Evolutionary conservation across 495 filamentous ascomycete species (phyloP).

Genomic region (Aspergillus incahuasiensis): DNA sequence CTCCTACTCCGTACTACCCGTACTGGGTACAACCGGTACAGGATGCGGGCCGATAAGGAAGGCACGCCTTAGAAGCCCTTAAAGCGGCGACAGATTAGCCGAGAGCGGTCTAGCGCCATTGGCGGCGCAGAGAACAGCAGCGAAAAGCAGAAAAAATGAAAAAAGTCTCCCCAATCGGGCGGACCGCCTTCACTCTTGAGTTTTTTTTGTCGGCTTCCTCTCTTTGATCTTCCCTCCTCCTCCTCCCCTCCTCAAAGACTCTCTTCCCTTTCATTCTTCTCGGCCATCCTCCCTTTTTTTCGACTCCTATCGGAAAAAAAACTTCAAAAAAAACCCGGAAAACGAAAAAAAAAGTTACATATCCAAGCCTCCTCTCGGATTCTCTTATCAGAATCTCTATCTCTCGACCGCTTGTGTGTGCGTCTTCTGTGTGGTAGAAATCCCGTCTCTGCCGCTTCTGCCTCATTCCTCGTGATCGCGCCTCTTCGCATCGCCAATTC

Average conservation of each 20-base stretch:
- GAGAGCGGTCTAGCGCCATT: constrained; percentile 19
- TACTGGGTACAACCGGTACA: background rate
- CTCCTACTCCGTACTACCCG: background rate
- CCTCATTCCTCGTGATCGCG: constrained; percentile 18
- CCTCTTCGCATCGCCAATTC: constrained; percentile 11
- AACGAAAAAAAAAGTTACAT: constrained; percentile 42
- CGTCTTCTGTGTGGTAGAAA: constrained; percentile 30
- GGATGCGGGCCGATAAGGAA: background rate
- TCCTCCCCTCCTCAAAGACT: constrained; percentile 24
- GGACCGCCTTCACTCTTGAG: constrained; percentile 12
- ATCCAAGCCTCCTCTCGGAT: constrained; percentile 7
- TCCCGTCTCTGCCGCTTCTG: constrained; percentile 23
- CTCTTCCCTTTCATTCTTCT: constrained; percentile 37
- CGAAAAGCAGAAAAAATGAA: constrained; percentile 7
- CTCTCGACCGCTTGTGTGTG: constrained; percentile 33
- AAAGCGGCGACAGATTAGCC: constrained; percentile 19
- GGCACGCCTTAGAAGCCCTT: constrained; percentile 19
- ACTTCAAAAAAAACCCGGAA: constrained; percentile 29
- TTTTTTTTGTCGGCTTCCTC: constrained; percentile 26
- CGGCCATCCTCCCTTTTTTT: constrained; percentile 33
- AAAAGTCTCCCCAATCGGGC: constrained; percentile 14
- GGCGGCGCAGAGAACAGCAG: constrained; percentile 4
- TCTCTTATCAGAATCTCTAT: constrained; percentile 11
- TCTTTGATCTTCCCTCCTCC: constrained; percentile 21
- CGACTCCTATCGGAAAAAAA: constrained; percentile 42